Evolutionary conservation across 176 grass and related monocot genomes (phyloP).

Genomic region (Avena sativa): DNA sequence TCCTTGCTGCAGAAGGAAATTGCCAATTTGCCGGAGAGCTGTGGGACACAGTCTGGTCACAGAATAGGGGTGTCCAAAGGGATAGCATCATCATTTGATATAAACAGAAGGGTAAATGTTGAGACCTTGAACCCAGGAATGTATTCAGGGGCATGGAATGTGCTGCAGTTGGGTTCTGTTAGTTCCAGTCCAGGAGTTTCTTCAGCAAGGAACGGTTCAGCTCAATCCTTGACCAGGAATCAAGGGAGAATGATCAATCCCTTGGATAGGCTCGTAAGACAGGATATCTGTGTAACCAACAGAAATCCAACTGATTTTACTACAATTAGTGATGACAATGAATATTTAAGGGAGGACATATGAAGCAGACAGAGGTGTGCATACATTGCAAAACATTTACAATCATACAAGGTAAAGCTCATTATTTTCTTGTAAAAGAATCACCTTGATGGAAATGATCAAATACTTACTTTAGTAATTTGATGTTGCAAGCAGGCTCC

Average conservation of each 20-base stretch:
- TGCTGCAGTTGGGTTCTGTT: slow-evolving; percentile 13
- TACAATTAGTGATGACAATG: slow-evolving; percentile 60
- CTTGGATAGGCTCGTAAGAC: slow-evolving; percentile 48
- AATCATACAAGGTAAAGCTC: slow-evolving; percentile 39
- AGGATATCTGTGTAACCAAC: slow-evolving; percentile 69
- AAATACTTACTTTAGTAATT: slow-evolving; percentile 16
- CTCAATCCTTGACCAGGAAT: slow-evolving; percentile 38
- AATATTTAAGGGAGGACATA: slow-evolving; percentile 54
- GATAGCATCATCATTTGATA: slow-evolving; percentile 29
- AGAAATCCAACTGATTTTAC: slow-evolving; percentile 80
- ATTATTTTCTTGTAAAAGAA: background rate
- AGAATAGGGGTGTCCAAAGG: slow-evolving; percentile 45
- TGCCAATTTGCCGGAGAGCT: slow-evolving; percentile 55
- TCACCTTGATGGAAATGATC: background rate
- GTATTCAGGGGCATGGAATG: slow-evolving; percentile 45
- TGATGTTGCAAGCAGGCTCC: slow-evolving; percentile 20
- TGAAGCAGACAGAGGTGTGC: slow-evolving; percentile 25
- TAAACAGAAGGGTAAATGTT: slow-evolving; percentile 31
- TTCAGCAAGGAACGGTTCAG: slow-evolving; percentile 2
- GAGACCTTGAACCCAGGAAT: slow-evolving; percentile 42
- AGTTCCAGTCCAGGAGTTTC: slow-evolving; percentile 34
- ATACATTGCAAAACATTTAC: slow-evolving; percentile 17
- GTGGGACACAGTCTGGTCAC: slow-evolving; percentile 60
- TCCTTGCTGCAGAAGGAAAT: slow-evolving; percentile 77
- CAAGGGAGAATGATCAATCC: slow-evolving; percentile 35